Percentiles rank a stretch among this genome's conserved stretches.
Evolutionary conservation across 495 filamentous ascomycete genomes (phyloP).

Genomic region (Penicillium arizonense): DNA sequence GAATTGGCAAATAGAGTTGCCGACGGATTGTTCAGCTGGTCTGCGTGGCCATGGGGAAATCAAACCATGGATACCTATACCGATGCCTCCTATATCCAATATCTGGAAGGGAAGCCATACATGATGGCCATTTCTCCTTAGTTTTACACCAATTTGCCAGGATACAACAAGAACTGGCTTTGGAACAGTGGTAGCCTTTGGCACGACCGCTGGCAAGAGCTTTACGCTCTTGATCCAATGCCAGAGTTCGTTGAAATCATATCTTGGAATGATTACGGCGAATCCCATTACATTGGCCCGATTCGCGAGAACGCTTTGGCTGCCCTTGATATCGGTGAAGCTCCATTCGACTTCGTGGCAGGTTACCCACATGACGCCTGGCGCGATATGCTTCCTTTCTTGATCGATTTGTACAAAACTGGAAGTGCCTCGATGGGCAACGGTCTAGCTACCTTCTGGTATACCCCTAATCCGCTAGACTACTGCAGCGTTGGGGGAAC

Average conservation of each 20-base stretch:
- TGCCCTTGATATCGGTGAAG: background rate
- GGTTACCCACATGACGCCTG: background rate
- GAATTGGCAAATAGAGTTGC: slow-evolving; percentile 32
- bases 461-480: too few species aligned
- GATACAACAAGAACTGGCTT: slow-evolving; percentile 66
- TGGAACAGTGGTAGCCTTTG: slow-evolving; percentile 63
- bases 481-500: background rate
- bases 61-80: slow-evolving; percentile 43
- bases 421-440: too few species aligned
- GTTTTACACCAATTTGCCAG: slow-evolving; percentile 64
- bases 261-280: slow-evolving; percentile 6
- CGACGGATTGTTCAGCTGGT: slow-evolving; percentile 64
- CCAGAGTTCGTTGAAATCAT: slow-evolving; percentile 55
- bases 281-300: background rate
- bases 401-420: background rate
- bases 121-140: slow-evolving; percentile 73
- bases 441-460: too few species aligned
- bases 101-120: slow-evolving; percentile 52
- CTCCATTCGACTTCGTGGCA: background rate
- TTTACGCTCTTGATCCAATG: slow-evolving; percentile 52
- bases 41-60: slow-evolving; percentile 63
- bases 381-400: background rate
- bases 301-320: background rate
- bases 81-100: slow-evolving; percentile 49
- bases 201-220: slow-evolving; percentile 66